Evolutionary conservation across 306 rosid genomes (phyloP).

Genomic region (Cicer arietinum): DNA sequence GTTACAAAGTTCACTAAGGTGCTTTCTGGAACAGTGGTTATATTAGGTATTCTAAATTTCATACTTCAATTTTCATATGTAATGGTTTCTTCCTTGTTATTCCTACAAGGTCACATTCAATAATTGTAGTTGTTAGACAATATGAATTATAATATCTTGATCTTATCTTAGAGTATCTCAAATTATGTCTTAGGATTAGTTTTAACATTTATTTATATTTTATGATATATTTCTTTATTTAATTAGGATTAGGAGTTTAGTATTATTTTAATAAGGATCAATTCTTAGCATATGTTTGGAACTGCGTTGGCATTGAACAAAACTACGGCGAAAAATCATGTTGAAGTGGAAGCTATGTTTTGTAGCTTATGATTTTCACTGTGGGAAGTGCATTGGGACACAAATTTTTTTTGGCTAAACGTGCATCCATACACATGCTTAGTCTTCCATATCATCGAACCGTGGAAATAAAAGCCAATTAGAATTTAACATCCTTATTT

Average conservation of each 20-base stretch:
- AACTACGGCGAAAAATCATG: no score
- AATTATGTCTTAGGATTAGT: background rate
- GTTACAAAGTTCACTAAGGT: slow-evolving; percentile 77
- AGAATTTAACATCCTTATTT: background rate
- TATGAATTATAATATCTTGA: background rate
- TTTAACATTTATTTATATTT: slow-evolving; percentile 10
- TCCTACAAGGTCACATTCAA: slow-evolving; percentile 1
- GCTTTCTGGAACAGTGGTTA: slow-evolving; percentile 80
- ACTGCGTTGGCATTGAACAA: no score
- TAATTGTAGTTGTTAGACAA: slow-evolving; percentile 11
- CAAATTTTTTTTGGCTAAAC: no score
- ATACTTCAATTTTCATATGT: slow-evolving; percentile 26
- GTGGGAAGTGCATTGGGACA: no score
- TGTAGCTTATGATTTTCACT: no score
- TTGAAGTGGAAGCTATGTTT: no score
- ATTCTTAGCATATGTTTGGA: no score
- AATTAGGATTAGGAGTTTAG: background rate
- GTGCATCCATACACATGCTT: no score
- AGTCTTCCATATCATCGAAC: background rate
- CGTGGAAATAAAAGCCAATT: background rate
- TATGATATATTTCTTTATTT: background rate
- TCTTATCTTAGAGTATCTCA: slow-evolving; percentile 19
- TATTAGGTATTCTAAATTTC: slow-evolving; percentile 63
- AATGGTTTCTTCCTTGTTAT: slow-evolving; percentile 21
- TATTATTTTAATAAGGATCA: background rate